Base-by-base conservation (phyloP, 1,139 yeast genomes). In the Geotrichum restrictum region DNA sequence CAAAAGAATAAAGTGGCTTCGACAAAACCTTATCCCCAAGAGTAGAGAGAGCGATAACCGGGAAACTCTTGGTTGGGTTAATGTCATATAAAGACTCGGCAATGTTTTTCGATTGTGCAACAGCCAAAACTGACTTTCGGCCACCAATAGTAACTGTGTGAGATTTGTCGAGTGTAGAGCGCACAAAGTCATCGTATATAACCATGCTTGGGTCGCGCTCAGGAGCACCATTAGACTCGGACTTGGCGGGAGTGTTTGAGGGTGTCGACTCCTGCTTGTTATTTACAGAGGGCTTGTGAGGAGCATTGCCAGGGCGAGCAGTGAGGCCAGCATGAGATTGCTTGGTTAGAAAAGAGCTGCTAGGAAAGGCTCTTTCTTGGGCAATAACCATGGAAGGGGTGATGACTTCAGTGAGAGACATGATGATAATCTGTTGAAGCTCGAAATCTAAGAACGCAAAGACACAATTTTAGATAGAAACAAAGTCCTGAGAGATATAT, bases 1-100 rank as follows among this genome's bases (percentile, higher is more conserved):
- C 98, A 71, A 93, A 93, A 4, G 96, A 80, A 69, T 93, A 94
- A 52, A 93, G 75, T 3, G 98, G 97, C 64, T 82, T 84, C 62
- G 79, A 79, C 66, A 83, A 93, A 38, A 85, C 83, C 66, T 87
- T 85, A 71, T 93, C 98, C 21, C 98, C 98, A 43, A 93, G 75
- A 0, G 98, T 93, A 46, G 84, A 79, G 46, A 88, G 76, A 3
- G 96, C 94, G 21, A 87, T 72, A 31, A 93, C 85, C 31, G 85
- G 80, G 60, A 91, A 84, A 51, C 82, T 75, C 49, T 77, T 67
- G 22, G 81, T 76, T 10, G 95, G 89, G 39, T 47, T 44, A 6
- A 22, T 36, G 13, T 34, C 16, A 63, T 81, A 85, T 53, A 93
- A 83, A 49, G 74, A 63, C 19, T 73, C 75, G 59, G 83, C 85